phyloP scores from a whole-genome alignment of 2,329 filamentous ascomycete genomes.

The Cladosporium phlei region DNA sequence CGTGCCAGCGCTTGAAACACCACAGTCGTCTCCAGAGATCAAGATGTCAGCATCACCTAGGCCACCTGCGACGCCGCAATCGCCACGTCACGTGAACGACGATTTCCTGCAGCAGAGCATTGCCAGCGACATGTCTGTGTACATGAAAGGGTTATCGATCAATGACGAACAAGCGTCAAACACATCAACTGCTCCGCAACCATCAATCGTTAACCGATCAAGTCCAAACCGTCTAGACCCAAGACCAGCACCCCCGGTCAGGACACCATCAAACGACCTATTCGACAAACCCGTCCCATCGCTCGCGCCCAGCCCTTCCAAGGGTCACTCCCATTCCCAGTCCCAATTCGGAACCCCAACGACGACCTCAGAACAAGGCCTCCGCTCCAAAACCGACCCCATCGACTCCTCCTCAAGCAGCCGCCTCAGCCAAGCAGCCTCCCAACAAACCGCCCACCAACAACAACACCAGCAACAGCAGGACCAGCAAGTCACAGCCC shows the following conservation, averaged over 20 bases:
- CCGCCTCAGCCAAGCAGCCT: conserved; percentile 11
- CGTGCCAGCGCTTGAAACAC: conserved; percentile 29
- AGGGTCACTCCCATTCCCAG: not conserved
- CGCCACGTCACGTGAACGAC: conserved; percentile 35
- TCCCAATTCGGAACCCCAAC: not conserved
- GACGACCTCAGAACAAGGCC: not conserved
- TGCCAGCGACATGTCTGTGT: conserved; percentile 39
- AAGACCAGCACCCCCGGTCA: not conserved
- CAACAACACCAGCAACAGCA: conserved; percentile 11
- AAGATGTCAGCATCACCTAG: conserved; percentile 28
- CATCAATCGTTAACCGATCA: conserved; percentile 2
- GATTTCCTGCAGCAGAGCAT: conserved; percentile 48
- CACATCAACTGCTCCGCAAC: conserved; percentile 21
- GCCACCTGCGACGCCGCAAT: conserved; percentile 30
- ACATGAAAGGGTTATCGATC: conserved; percentile 33
- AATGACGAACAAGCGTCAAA: conserved; percentile 26
- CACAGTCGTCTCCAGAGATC: conserved; percentile 27
- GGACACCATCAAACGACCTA: conserved; percentile 7
- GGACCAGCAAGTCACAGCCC: conserved; percentile 4
- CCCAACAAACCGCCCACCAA: conserved; percentile 4
- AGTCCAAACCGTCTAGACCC: not conserved
- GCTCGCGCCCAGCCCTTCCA: conserved; percentile 12
- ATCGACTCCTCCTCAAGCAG: conserved; percentile 13
- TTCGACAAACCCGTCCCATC: conserved; percentile 13
- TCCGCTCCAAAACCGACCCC: conserved; percentile 9